A percentile compares a stretch with the other conserved stretches of the same genome.
These are phyloP conservation scores for Aspergillus sp. DNA, from an alignment of 2,329 filamentous ascomycete species.

Conservation along the genomic window DNA sequence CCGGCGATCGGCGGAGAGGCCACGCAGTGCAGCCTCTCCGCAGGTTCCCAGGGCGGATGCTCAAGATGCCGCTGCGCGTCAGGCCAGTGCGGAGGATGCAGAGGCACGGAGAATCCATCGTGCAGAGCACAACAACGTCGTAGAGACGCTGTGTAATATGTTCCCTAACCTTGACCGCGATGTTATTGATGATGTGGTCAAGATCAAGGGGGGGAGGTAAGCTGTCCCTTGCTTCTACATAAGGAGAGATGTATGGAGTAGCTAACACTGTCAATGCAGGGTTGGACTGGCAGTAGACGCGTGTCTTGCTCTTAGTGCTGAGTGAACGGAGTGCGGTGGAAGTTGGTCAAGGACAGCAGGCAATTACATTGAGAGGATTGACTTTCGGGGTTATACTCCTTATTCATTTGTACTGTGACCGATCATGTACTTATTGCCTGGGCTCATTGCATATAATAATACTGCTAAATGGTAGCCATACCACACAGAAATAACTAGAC, in stretches of 20 bases:
- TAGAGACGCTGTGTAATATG: slow-evolving; percentile 94
- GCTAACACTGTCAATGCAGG: slow-evolving; percentile 47
- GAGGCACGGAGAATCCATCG: slow-evolving; percentile 81
- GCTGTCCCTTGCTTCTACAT: slow-evolving; percentile 38
- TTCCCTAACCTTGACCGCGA: slow-evolving; percentile 94
- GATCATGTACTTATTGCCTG: slow-evolving; percentile 12
- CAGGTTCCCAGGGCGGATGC: slow-evolving; percentile 57
- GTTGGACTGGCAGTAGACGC: slow-evolving; percentile 85
- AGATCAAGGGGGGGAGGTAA: slow-evolving; percentile 90
- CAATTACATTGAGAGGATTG: neutral
- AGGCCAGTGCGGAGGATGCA: slow-evolving; percentile 86
- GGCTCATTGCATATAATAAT: slow-evolving; percentile 4
- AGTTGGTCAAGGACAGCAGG: neutral
- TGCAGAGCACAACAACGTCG: slow-evolving; percentile 84
- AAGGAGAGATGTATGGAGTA: neutral
- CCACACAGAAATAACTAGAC: no score
- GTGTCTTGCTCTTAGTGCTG: slow-evolving; percentile 69
- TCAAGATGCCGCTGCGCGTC: slow-evolving; percentile 84
- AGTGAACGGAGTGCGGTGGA: slow-evolving; percentile 25
- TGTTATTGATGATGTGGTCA: slow-evolving; percentile 93
- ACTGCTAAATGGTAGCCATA: neutral
- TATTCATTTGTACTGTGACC: neutral
- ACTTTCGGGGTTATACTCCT: neutral
- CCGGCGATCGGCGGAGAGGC: slow-evolving; percentile 30
- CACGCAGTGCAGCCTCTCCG: slow-evolving; percentile 26